A percentile compares a stretch with the other conserved stretches of the same genome.
These are phyloP conservation scores for Sphaerobolus stellatus DNA, from an alignment of 1,284 basidiomycete species.

Conservation along the genomic window DNA sequence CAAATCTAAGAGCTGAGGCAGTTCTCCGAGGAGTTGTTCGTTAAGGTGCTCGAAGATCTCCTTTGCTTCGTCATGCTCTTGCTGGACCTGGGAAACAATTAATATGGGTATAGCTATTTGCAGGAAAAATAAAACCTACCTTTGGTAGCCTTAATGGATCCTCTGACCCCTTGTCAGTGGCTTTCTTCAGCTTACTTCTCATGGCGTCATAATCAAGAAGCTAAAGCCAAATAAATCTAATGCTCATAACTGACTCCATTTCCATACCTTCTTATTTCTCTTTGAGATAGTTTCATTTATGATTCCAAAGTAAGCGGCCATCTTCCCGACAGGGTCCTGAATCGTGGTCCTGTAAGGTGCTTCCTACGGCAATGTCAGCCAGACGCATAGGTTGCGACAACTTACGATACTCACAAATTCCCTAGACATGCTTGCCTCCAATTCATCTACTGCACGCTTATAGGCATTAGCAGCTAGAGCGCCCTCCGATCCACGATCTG, in stretches of 20 bases:
- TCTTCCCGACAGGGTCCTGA: slow-evolving; percentile 93
- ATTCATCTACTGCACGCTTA: slow-evolving; percentile 91
- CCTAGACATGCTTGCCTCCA: slow-evolving; percentile 82
- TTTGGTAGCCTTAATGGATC: slow-evolving; percentile 89
- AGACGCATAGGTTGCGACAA: background rate
- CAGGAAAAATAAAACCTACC: slow-evolving; percentile 42
- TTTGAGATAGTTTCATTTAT: slow-evolving; percentile 95
- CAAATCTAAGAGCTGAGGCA: slow-evolving; percentile 91
- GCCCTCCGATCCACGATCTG: slow-evolving; percentile 82
- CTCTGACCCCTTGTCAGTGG: slow-evolving; percentile 91
- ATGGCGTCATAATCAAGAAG: slow-evolving; percentile 95
- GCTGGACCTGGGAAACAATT: slow-evolving; percentile 65
- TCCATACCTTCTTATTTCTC: slow-evolving; percentile 88
- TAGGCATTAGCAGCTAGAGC: slow-evolving; percentile 98
- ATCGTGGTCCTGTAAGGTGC: slow-evolving; percentile 92
- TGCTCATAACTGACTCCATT: background rate
- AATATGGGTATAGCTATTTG: background rate
- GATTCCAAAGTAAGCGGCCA: slow-evolving; percentile 92
- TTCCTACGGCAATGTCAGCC: slow-evolving; percentile 55
- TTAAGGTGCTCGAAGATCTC: slow-evolving; percentile 94
- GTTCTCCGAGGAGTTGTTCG: slow-evolving; percentile 85
- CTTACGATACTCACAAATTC: slow-evolving; percentile 66
- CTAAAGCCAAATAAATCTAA: slow-evolving; percentile 39
- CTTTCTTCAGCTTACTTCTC: slow-evolving; percentile 84
- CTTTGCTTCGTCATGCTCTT: slow-evolving; percentile 91